Evolutionary conservation across 768 basidiomycete species (phyloP), one percentile per base, ranked within the genome.

Genomic region (Psilocybe sp.): DNA sequence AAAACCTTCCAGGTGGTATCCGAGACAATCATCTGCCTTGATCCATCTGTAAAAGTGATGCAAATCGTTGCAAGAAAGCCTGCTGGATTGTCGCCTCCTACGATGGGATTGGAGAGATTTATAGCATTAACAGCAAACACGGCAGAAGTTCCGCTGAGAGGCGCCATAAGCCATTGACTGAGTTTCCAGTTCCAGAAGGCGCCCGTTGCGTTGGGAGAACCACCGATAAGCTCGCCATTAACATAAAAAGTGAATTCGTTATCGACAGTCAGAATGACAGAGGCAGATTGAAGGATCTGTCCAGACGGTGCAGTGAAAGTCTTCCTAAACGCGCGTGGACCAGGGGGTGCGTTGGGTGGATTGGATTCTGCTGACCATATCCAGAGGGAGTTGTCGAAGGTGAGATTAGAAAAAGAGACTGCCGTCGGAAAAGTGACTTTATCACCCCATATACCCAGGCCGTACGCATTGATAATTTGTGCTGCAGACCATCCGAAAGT

Each of bases 321-420:
- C 40, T 59, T 60, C 18, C 67, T 60, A 57, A 69, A 69, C 0
- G 64, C 66, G 15, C 66, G 61, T 8, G 53, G 42, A 28, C 56
- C 56, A 10, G 63, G 52, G 9, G 63, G 57, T 20, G 60, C 59
- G 4, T 49, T 47, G 16, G 52, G 47, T n/a, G 54, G 44, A 1
- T 53, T 51, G 4, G 50, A 35, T 34, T 59, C 54, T n/a, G 50
- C 33, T 10, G 61, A 60, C 67, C 64, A 68, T 40, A 66, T 63
- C 65, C 65, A 68, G 2, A 51, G 53, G 2, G 67, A 60, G 47
- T 49, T 36, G 7, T 51, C 44, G 37, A 68, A 50, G 1, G 56
- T 44, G 13, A 61, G 53, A 0, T 41, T 33, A 10, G 59, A 40
- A 2, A 50, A n/a, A 11, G 56, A 46, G 2, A 53, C 48, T 2